A percentile compares a stretch with the other conserved stretches of the same genome.
phyloP scores from a whole-genome alignment of 179 eudicot genomes.

The Beta corolliflora region DNA sequence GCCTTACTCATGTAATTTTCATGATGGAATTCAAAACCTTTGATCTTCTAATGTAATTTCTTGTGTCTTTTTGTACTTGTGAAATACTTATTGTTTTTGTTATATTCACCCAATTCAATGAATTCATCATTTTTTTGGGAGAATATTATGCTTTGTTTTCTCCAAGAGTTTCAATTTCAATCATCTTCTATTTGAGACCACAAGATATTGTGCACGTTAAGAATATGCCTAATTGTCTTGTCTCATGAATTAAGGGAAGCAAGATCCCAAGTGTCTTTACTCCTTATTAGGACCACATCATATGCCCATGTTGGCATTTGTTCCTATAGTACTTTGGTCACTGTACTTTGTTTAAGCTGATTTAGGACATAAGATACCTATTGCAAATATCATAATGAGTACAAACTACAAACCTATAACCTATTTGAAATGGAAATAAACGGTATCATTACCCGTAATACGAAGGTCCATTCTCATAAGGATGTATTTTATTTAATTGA shows the following conservation, averaged over 20 bases:
- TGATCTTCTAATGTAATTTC: constrained; percentile 2
- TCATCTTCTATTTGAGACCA: not conserved
- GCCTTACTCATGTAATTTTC: constrained; percentile 1
- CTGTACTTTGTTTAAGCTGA: not conserved
- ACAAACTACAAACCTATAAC: too few relatives aligned
- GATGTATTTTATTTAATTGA: too few relatives aligned
- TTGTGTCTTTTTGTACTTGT: constrained; percentile 11
- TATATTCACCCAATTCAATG: not conserved
- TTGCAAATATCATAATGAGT: not conserved
- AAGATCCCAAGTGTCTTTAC: not conserved
- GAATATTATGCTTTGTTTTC: too few relatives aligned
- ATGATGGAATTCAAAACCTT: constrained; percentile 20
- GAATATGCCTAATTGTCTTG: not conserved
- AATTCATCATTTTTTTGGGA: not conserved
- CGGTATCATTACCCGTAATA: too few relatives aligned
- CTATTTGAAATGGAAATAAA: too few relatives aligned
- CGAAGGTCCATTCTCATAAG: too few relatives aligned
- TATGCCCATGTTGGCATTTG: not conserved
- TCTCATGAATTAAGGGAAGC: not conserved
- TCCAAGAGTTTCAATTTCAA: not conserved
- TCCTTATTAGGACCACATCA: not conserved
- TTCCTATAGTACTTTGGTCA: not conserved
- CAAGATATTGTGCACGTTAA: not conserved
- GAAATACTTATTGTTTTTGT: not conserved
- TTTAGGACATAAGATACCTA: not conserved